Evolutionary conservation across 1,284 basidiomycete species (phyloP).

Genomic region (Austroboletus novae-zelandiae): DNA sequence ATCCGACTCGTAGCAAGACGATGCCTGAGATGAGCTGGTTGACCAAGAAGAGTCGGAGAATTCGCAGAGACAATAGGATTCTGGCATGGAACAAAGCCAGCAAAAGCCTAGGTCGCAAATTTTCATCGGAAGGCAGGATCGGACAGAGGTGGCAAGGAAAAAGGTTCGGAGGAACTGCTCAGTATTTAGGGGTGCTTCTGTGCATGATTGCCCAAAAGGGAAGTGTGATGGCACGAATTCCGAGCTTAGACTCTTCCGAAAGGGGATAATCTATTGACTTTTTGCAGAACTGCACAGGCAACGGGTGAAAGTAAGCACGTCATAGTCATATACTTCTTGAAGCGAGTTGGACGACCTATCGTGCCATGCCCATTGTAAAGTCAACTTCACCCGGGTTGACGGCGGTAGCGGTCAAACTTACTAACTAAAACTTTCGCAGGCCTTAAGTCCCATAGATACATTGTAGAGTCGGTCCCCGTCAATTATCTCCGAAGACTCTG

Average conservation of each 20-base stretch:
- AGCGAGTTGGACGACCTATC: too few species aligned
- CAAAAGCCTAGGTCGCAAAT: conserved; percentile 4
- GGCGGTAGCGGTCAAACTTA: not conserved
- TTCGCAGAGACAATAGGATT: conserved; percentile 8
- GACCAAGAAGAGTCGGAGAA: conserved; percentile 11
- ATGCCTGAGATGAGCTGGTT: conserved; percentile 1
- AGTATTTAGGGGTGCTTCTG: not conserved
- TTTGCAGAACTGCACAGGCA: too few species aligned
- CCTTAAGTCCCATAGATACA: too few species aligned
- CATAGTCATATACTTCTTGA: too few species aligned
- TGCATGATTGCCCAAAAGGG: conserved; percentile 1
- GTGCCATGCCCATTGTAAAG: too few species aligned
- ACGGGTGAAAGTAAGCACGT: too few species aligned
- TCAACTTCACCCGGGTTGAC: too few species aligned
- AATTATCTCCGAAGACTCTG: too few species aligned
- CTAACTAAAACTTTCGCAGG: too few species aligned
- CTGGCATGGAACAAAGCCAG: conserved; percentile 5
- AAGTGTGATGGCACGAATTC: not conserved
- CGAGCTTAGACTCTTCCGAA: not conserved
- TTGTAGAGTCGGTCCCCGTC: too few species aligned
- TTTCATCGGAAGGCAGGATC: conserved; percentile 7
- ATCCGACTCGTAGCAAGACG: not conserved
- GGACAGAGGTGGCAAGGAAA: not conserved
- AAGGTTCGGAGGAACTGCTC: not conserved
- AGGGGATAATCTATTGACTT: too few species aligned